Evolutionary conservation across 1,139 yeast genomes (phyloP).

Genomic region (Pichia sp.): DNA sequence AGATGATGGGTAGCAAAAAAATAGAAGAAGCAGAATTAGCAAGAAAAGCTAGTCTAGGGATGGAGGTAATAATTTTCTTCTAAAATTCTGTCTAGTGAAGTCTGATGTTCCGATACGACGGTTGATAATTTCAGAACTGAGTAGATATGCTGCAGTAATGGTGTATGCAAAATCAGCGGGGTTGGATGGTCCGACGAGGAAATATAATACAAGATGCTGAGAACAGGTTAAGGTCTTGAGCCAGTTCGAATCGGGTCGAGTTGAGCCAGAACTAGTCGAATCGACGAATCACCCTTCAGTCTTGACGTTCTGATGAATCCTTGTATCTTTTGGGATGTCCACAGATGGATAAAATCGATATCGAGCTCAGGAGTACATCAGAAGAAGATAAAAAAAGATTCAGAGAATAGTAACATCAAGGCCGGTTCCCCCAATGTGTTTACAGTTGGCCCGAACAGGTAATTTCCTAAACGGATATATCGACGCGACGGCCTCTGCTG

Average conservation of each 20-base stretch:
- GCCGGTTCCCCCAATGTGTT: not conserved
- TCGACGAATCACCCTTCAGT: not conserved
- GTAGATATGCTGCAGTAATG: not conserved
- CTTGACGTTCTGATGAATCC: no score
- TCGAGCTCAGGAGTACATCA: not conserved
- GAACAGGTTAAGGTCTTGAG: no score
- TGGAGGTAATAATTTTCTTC: not conserved
- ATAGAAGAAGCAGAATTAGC: not conserved
- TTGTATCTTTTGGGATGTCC: no score
- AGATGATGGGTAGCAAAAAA: not conserved
- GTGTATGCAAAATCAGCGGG: no score
- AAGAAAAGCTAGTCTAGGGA: not conserved
- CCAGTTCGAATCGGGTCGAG: no score
- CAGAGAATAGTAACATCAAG: not conserved
- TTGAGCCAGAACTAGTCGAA: no score
- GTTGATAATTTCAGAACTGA: not conserved
- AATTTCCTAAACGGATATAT: conserved; percentile 1
- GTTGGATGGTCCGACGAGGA: no score
- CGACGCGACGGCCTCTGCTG: not conserved
- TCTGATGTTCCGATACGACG: not conserved
- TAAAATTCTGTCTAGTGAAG: not conserved
- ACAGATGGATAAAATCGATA: not conserved
- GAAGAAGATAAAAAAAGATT: not conserved
- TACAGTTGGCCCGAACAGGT: conserved; percentile 9
- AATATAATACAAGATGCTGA: no score